Evolutionary conservation across 116 monocot genomes (phyloP), one percentile per base, ranked within the genome.

Genomic region (Posidonia oceanica): DNA sequence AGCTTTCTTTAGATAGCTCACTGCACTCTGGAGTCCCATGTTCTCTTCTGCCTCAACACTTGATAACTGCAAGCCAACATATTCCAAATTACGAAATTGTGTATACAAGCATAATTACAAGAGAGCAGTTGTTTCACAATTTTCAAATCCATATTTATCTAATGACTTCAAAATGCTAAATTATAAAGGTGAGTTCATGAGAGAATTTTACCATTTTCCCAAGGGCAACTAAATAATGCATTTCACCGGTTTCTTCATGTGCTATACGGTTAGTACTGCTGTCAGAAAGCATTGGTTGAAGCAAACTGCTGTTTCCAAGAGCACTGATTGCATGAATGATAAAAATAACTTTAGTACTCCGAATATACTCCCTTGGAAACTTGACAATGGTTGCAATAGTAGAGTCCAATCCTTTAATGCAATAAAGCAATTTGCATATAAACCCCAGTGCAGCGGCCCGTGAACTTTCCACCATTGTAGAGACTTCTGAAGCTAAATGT

Each of bases 391-490:
- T 70, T 53, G 77, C 54, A 69, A 65, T 68, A 51, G 83, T 82
- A 62, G 77, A 62, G 40, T 98, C 82, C 38, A 74, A 77, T 55
- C 98, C 98, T 20, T 75, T 75, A 65, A 86, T 82, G 68, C 51
- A 58, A 74, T 90, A 98, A 7, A 87, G 64, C 78, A 98, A 76
- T 68, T 76, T 85, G 83, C 93, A 87, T 63, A 98, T 82, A 70
- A 93, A 80, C 48, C 77, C 75, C 36, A 86, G 20, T 58, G 84
- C 83, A 64, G 84, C 85, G 68, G 67, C 67, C 40, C 77, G 83
- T 69, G 79, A 80, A 72, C 56, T 72, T 40, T 72, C 64, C 16
- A 81, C 75, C 86, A 90, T 82, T 54, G 59, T 71, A 55, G 78
- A 77, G 41, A 91, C 72, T 73, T 64, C 78, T 64, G 78, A 75